Evolutionary conservation across 768 basidiomycete species (phyloP), one percentile per base, ranked within the genome.

Genomic region (Tylopilus rubrobrunneus): DNA sequence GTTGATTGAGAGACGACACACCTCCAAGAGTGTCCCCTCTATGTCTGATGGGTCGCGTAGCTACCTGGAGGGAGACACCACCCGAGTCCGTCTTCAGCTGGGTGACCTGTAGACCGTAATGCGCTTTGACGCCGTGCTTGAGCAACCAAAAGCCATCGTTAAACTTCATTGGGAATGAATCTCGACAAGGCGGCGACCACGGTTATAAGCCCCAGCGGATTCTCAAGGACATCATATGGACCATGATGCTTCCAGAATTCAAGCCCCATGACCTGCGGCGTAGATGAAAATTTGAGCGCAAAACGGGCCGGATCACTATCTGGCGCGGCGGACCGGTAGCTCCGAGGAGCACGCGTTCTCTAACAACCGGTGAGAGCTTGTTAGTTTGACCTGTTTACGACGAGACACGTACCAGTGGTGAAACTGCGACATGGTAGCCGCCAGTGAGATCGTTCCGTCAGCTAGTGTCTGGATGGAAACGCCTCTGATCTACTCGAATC

Each of bases 401-500:
- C 17, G 33, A 34, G 3, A 34, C 33, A 39, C 7, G n/a, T 39
- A 19, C 37, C 29, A 29, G 15, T n/a, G 28, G 31, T 19, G 19
- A 19, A 19, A 15, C 23, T 36, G 23, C 55, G 47, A 51, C 27
- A 60, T 58, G 31, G 34, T 34, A 2, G 11, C 10, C 33, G 23
- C 37, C 29, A 29, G 9, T 15, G 42, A 44, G 27, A 36, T 27
- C 1, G 29, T 25, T 29, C 43, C 49, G 10, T 48, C 57, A 28
- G 46, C 36, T 46, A 33, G 64, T 31, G 69, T 83, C 8, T 89
- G 84, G 83, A 63, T 71, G 41, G 75, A 84, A 69, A 89, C 86
- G 1, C 86, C 87, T 17, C 75, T 89, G 12, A 70, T 89, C 14
- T 77, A 77, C 62, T 87, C 87, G 19, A 71, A 66, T 48, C 72